phyloP scores from a whole-genome alignment of 345 rosid genomes.

The Sisymbrium altissimum region DNA sequence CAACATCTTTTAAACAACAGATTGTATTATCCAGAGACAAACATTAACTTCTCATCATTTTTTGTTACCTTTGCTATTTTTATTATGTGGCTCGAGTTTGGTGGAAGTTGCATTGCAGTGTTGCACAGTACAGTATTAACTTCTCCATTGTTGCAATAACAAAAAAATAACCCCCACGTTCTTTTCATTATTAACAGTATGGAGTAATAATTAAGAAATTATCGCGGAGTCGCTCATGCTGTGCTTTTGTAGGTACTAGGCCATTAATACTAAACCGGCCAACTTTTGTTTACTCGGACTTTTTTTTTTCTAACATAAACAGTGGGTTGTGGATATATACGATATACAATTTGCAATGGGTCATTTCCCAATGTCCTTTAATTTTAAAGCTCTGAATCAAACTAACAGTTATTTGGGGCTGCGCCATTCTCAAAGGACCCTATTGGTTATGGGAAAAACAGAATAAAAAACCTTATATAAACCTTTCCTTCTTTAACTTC shows the following conservation, averaged over 20 bases:
- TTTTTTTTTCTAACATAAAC: neutral
- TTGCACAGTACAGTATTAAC: conserved; percentile 9
- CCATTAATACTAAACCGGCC: neutral
- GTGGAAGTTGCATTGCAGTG: conserved; percentile 20
- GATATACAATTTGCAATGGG: neutral
- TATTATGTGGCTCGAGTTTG: conserved; percentile 4
- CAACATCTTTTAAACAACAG: neutral
- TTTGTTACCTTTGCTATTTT: neutral
- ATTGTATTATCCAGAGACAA: neutral
- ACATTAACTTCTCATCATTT: neutral
- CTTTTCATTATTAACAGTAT: conserved; percentile 1
- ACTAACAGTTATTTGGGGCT: neutral
- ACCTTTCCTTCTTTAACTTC: conserved; percentile 4
- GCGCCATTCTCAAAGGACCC: neutral
- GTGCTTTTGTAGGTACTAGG: neutral
- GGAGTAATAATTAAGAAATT: neutral
- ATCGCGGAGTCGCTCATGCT: neutral
- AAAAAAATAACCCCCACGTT: conserved; percentile 11
- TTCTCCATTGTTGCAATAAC: neutral
- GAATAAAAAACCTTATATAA: neutral
- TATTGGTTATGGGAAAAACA: neutral
- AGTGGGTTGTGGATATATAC: neutral
- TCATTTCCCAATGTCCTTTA: neutral
- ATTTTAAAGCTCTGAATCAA: neutral
- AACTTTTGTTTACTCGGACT: neutral